Conservation (phyloP, 2,329 filamentous ascomycete species). For the Gaeumannomyces tritici region DNA sequence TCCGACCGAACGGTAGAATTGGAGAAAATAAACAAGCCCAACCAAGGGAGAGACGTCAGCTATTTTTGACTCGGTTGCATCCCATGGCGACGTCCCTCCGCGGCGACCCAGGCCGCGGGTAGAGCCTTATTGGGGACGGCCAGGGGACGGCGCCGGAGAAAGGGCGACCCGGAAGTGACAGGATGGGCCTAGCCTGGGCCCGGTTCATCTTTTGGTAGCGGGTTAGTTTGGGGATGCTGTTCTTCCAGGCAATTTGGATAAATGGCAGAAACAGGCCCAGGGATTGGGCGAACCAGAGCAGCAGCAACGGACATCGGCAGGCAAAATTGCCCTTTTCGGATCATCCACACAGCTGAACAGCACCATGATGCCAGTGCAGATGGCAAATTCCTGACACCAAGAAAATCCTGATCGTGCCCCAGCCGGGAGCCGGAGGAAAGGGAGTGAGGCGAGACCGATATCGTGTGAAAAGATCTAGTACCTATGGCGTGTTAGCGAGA, state of each 20-base stretch:
- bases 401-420: not conserved
- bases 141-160: not conserved
- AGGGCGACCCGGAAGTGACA: not conserved
- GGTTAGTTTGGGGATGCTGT: not conserved
- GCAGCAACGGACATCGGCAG: not conserved
- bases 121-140: not conserved
- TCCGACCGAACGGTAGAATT: too few relatives aligned
- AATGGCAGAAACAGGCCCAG: not conserved
- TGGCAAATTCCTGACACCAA: not conserved
- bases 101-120: not conserved
- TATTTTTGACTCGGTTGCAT: not conserved
- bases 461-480: too few relatives aligned
- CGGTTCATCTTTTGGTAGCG: too few relatives aligned
- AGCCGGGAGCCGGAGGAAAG: not conserved
- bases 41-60: not conserved
- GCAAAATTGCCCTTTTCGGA: not conserved
- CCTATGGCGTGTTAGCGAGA: not conserved
- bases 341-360: not conserved
- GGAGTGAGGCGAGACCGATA: not conserved
- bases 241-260: not conserved
- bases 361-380: not conserved
- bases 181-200: too few relatives aligned
- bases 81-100: not conserved
- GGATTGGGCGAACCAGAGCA: not conserved
- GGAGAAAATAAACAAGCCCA: not conserved